Evolutionary conservation across 2,329 filamentous ascomycete genomes (phyloP), one percentile per base, ranked within the genome.

Genomic region (Cyphellophora europaea): DNA sequence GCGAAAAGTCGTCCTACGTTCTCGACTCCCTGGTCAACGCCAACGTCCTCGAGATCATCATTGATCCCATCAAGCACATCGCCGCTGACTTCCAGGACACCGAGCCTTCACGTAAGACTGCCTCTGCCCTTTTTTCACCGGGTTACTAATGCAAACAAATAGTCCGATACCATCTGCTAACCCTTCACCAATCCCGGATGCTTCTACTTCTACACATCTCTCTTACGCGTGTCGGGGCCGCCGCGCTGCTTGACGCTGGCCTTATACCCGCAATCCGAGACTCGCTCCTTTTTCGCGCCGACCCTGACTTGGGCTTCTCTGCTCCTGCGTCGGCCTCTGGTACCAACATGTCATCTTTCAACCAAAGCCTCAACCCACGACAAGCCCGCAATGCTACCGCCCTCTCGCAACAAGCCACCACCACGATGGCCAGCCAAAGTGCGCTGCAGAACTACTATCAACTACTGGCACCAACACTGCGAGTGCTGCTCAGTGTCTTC

Each of bases 31-130:
- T 98, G 36, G 80, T 82, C 50, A 77, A 82, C 37, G 74, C 93
- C 30, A 98, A 98, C 61, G 94, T 95, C 55, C 74, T 95, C 33
- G 82, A 82, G 33, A 79, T 96, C 17, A 72, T 96, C 18, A 79
- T 98, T 34, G 89, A 96, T 59, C 85, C 85, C 33, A 73, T 98
- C 37, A 79, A 83, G 48, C 72, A 74, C 47, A 74, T 95, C 33
- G 74, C 88, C 41, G 61, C 72, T 8, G 88, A 95, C 49, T 74
- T 84, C 59, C 68, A 72, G 35, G 68, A 73, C 36, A 65, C 72
- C 19, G 65, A 71, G 50, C 58, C 59, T 42, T 64, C 64, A 47
- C 72, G 79, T 80, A 66, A 52, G 66, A 33, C 11, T 32, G 17
- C 12, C 17, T 6, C n/a, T n/a, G 17, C 17, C 23, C 11, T 21